Base-by-base conservation (phyloP, 495 filamentous ascomycete species). In the Emericellopsis terricola region DNA sequence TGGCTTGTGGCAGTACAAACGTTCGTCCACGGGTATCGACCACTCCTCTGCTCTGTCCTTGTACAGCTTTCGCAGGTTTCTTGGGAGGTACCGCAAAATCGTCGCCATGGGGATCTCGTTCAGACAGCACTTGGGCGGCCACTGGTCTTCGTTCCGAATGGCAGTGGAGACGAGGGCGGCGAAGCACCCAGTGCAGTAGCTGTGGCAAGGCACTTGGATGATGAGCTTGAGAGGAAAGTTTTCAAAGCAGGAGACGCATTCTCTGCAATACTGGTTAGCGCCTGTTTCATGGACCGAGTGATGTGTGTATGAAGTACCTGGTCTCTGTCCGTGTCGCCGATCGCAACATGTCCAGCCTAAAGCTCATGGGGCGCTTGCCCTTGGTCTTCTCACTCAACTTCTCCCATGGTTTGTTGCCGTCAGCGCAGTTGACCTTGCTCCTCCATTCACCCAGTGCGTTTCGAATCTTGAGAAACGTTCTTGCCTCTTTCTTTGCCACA, bases 41-140 rank as follows among this genome's bases (percentile, higher is more conserved):
- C 49, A 59, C 38, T 62, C 59, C 0, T 36, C 42, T n/a, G 47
- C 41, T 16, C 47, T 51, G 13, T 41, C 40, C 16, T 31, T 38
- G 38, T 55, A 60, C 3, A 29, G 41, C 11, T 36, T 27, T 5
- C 38, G 16, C 2, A 54, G 43, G 3, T 45, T 37, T 0, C 30
- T 14, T 15, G 41, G 19, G 28, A 51, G 24, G 34, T 59, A 35
- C 21, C 42, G 36, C 18, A 41, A 19, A 27, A 60, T 53, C 3
- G 45, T 55, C 13, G 39, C 39, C 13, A 23, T 20, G 18, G 56
- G 51, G 36, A 62, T 54, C 14, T 37, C 31, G 31, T 54, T 60
- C 15, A 59, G 44, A 30, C 59, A 62, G 42, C 56, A 62, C 32
- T 59, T 62, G 1, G 59, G 56, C 7, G 59, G 59, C 56, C 57